These are phyloP conservation scores for Paspalum vaginatum DNA, from an alignment of 176 grass and related monocot genomes.

Conservation along the genomic window DNA sequence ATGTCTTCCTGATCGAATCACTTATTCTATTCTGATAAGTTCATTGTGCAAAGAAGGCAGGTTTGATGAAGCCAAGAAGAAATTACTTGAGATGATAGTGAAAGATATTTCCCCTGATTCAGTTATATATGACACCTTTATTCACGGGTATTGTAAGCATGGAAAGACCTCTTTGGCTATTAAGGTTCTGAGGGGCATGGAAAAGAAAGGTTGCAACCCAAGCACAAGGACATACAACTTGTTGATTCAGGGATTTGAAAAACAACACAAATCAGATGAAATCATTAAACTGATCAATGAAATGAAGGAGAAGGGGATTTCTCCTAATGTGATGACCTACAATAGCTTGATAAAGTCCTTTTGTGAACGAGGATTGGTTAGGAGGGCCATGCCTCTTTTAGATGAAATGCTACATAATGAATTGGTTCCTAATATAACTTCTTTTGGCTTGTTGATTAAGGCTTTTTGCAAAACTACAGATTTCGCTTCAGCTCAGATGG, in stretches of 20 bases:
- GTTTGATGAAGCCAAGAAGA: slow-evolving; percentile 86
- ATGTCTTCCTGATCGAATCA: slow-evolving; percentile 74
- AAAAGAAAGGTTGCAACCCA: slow-evolving; percentile 82
- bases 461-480: slow-evolving; percentile 64
- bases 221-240: slow-evolving; percentile 92
- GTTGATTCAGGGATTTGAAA: slow-evolving; percentile 77
- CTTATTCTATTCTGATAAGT: slow-evolving; percentile 83
- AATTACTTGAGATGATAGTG: slow-evolving; percentile 77
- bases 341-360: slow-evolving; percentile 85
- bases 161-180: slow-evolving; percentile 76
- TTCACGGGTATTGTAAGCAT: slow-evolving; percentile 76
- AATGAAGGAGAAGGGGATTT: slow-evolving; percentile 79
- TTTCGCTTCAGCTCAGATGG: slow-evolving; percentile 64
- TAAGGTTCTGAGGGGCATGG: slow-evolving; percentile 94
- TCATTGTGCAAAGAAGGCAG: slow-evolving; percentile 70
- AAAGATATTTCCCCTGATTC: slow-evolving; percentile 81
- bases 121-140: slow-evolving; percentile 83
- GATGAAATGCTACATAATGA: slow-evolving; percentile 92
- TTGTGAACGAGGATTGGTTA: slow-evolving; percentile 61
- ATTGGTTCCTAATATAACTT: slow-evolving; percentile 75
- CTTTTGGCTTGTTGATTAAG: slow-evolving; percentile 86
- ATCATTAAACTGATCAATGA: slow-evolving; percentile 81
- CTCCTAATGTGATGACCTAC: slow-evolving; percentile 70
- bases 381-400: slow-evolving; percentile 68
- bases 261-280: slow-evolving; percentile 69